Percentiles rank a stretch among this genome's conserved stretches.
Evolutionary conservation across 805 yeast genomes (phyloP).

Genomic region (Wickerhamomyces bovis): DNA sequence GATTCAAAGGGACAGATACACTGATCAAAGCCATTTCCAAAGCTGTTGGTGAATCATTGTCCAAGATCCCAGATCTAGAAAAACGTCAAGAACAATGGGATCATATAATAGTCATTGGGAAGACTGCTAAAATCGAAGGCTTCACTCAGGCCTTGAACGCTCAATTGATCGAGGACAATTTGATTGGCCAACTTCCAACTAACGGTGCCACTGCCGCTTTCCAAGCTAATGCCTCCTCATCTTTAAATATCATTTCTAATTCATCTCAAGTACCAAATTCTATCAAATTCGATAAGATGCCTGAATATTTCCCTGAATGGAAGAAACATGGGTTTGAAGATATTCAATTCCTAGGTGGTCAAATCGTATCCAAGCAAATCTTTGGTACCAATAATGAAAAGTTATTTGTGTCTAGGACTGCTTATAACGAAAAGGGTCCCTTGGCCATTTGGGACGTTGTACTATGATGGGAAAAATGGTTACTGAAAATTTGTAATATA

Average conservation of each 20-base stretch:
- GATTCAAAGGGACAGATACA: slow-evolving; percentile 73
- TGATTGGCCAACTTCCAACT: slow-evolving; percentile 33
- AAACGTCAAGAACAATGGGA: slow-evolving; percentile 82
- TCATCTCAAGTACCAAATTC: slow-evolving; percentile 75
- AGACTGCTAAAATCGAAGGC: slow-evolving; percentile 71
- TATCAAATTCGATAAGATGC: slow-evolving; percentile 60
- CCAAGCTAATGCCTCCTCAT: slow-evolving; percentile 18
- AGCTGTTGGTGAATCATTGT: slow-evolving; percentile 46
- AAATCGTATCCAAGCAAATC: slow-evolving; percentile 80
- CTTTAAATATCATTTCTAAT: slow-evolving; percentile 13
- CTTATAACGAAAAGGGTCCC: slow-evolving; percentile 78
- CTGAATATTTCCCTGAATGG: slow-evolving; percentile 96
- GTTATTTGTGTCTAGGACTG: slow-evolving; percentile 60
- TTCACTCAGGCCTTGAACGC: slow-evolving; percentile 63
- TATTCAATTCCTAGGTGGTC: slow-evolving; percentile 77
- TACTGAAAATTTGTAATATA: background rate
- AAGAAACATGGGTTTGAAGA: slow-evolving; percentile 74
- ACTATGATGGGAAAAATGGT: slow-evolving; percentile 23
- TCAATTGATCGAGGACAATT: slow-evolving; percentile 49
- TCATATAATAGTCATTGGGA: slow-evolving; percentile 72
- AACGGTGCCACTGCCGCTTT: slow-evolving; percentile 21
- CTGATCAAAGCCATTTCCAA: slow-evolving; percentile 51
- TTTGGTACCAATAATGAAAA: slow-evolving; percentile 57
- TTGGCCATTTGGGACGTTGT: slow-evolving; percentile 68
- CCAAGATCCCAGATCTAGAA: slow-evolving; percentile 57